Conservation (phyloP, 139 green algal genomes). For the Mesotaenium endlicherianum region DNA sequence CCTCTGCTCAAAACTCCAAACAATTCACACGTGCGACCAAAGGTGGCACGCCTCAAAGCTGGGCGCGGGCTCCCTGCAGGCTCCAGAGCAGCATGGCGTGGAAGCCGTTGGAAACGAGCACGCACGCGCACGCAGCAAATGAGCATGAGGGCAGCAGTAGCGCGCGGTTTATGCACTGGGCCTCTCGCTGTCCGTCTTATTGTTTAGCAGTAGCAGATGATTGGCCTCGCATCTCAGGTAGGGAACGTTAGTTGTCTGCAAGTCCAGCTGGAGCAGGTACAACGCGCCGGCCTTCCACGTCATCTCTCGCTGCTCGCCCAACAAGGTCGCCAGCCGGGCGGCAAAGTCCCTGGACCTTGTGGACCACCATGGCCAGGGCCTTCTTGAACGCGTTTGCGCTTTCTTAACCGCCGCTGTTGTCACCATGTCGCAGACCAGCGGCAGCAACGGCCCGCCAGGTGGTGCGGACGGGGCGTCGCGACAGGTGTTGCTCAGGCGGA, state of each 20-base stretch:
- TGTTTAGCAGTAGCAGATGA: too few relatives aligned
- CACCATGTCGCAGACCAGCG: neutral
- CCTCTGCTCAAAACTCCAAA: too few relatives aligned
- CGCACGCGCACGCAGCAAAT: too few relatives aligned
- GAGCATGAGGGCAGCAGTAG: too few relatives aligned
- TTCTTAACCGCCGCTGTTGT: neutral
- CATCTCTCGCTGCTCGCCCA: neutral
- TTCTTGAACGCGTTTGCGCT: neutral
- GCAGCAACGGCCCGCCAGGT: neutral
- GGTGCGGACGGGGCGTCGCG: neutral
- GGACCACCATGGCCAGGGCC: neutral
- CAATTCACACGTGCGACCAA: too few relatives aligned
- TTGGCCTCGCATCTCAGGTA: too few relatives aligned
- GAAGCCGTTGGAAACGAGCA: too few relatives aligned
- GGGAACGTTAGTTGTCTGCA: slow-evolving; percentile 1
- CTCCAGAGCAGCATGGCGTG: too few relatives aligned
- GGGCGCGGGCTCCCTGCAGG: too few relatives aligned
- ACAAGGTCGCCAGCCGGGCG: neutral
- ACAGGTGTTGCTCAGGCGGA: neutral
- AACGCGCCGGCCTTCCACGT: slow-evolving; percentile 7
- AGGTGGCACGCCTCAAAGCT: too few relatives aligned
- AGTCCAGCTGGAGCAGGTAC: slow-evolving; percentile 24
- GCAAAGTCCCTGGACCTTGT: neutral
- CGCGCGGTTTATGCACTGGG: too few relatives aligned
- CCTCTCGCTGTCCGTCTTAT: too few relatives aligned